Base-by-base conservation (phyloP, 441 rosid genomes). In the Corymbia citriodora region DNA sequence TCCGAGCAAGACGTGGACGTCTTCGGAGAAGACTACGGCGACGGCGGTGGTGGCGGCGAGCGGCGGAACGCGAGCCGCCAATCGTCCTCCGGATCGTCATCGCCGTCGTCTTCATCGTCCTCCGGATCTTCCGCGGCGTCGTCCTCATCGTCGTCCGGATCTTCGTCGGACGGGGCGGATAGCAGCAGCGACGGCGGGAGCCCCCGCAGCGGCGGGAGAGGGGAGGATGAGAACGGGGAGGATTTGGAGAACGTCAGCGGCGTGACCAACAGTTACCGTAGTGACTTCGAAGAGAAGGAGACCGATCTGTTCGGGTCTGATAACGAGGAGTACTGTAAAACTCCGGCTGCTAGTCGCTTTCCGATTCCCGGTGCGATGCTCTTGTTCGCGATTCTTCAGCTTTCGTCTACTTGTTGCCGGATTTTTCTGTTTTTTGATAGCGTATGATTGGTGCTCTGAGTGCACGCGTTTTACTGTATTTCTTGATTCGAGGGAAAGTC, bases 271-370 rank as follows among this genome's bases (percentile, higher is more conserved):
- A 92, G 92, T 91, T 91, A 82, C 33, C 27, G 68, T 70, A 89
- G 87, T 48, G 94, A 88, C 63, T 87, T 88, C 57, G 93, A 92
- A 5, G 97, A 94, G 40, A 59, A 83, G 59, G 91, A 90, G 45
- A 94, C 87, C 36, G 98, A 98, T 94, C 96, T 97, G 89, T 96
- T 96, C 91, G 98, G 97, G 15, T 94, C 97, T 91, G 99, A 95
- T 92, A 96, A 96, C 88, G 97, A 96, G 93, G 99, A 96, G 88
- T 96, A 97, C 92, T 95, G 95, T 85, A 96, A 96, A 91, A 96
- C 98, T 65, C 91, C 92, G 89, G 96, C 96, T 25, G 89, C 88
- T 52, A 96, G 96, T 90, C 94, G 94, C 53, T 94, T 89, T 92
- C 88, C 96, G 18, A 95, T 96, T 89, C 98, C 99, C 19, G 97